Conservation (phyloP, 108 stramenopile genomes). For the Schizochytrium sp. region DNA sequence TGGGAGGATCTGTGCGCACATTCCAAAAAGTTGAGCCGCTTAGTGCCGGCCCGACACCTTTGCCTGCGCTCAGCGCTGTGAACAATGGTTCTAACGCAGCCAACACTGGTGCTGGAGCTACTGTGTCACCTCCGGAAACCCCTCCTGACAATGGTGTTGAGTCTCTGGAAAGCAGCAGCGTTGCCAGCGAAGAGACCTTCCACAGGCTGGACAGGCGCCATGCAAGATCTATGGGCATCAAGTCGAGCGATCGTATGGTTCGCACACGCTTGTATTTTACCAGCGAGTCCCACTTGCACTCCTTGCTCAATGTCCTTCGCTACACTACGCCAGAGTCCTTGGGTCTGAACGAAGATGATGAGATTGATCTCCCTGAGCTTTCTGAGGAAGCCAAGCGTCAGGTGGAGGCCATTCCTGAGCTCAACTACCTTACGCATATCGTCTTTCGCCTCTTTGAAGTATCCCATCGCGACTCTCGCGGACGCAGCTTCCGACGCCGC, state of each 20-base stretch:
- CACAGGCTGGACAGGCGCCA: slow-evolving; percentile 72
- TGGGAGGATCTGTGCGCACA: too few relatives aligned
- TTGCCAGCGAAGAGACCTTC: slow-evolving; percentile 49
- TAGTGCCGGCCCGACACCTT: not conserved
- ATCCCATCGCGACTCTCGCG: not conserved
- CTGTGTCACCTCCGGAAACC: not conserved
- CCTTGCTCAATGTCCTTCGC: slow-evolving; percentile 91
- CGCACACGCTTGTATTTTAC: slow-evolving; percentile 96
- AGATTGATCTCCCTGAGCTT: slow-evolving; percentile 62
- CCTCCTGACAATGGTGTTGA: not conserved
- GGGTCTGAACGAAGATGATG: slow-evolving; percentile 39
- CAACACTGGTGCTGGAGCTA: not conserved
- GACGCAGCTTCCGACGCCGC: slow-evolving; percentile 13
- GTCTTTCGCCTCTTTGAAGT: slow-evolving; percentile 94
- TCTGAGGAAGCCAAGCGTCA: slow-evolving; percentile 67
- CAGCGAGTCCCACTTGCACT: slow-evolving; percentile 96
- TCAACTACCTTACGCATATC: slow-evolving; percentile 95
- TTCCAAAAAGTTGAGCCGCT: not conserved
- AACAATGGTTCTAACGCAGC: not conserved
- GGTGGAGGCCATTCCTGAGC: slow-evolving; percentile 83
- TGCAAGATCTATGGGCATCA: slow-evolving; percentile 88
- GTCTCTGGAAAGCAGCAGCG: not conserved
- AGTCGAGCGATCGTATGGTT: slow-evolving; percentile 92
- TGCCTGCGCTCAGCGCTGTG: not conserved
- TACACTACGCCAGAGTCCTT: slow-evolving; percentile 78